Evolutionary conservation across 2,329 filamentous ascomycete species (phyloP).

Genomic region (Penicillium sp.): DNA sequence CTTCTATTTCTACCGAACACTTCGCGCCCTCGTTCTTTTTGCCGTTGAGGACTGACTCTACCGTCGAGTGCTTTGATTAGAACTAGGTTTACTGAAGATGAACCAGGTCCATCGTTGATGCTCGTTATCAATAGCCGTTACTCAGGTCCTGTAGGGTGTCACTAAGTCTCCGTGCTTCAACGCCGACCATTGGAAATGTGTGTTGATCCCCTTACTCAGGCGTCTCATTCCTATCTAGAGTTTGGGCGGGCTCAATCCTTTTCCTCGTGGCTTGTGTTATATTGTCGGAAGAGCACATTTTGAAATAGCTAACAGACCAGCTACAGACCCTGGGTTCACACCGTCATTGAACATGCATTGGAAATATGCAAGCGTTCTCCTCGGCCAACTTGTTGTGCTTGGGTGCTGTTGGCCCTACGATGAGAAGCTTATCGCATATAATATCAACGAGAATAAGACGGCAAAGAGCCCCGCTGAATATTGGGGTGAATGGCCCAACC

Average conservation of each 20-base stretch:
- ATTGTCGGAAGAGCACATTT: no score
- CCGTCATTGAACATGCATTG: conserved; percentile 28
- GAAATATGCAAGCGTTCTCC: conserved; percentile 23
- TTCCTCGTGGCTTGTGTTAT: not conserved
- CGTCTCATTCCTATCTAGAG: not conserved
- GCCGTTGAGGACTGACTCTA: not conserved
- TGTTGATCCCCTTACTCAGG: not conserved
- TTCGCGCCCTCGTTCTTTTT: not conserved
- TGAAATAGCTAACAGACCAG: no score
- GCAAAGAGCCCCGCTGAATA: conserved; percentile 57
- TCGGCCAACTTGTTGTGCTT: conserved; percentile 27
- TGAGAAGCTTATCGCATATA: conserved; percentile 50
- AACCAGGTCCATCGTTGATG: not conserved
- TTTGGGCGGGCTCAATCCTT: no score
- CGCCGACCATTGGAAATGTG: not conserved
- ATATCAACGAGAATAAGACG: conserved; percentile 57
- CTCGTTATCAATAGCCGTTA: not conserved
- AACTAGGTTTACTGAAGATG: not conserved
- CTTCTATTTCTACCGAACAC: conserved; percentile 3
- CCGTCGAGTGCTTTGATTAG: not conserved
- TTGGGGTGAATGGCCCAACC: conserved; percentile 52
- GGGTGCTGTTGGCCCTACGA: conserved; percentile 46
- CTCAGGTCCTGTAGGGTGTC: not conserved
- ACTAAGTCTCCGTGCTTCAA: not conserved
- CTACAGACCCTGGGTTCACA: not conserved